phyloP scores from a whole-genome alignment of 2,329 filamentous ascomycete species.

The Venturia nashicola region DNA sequence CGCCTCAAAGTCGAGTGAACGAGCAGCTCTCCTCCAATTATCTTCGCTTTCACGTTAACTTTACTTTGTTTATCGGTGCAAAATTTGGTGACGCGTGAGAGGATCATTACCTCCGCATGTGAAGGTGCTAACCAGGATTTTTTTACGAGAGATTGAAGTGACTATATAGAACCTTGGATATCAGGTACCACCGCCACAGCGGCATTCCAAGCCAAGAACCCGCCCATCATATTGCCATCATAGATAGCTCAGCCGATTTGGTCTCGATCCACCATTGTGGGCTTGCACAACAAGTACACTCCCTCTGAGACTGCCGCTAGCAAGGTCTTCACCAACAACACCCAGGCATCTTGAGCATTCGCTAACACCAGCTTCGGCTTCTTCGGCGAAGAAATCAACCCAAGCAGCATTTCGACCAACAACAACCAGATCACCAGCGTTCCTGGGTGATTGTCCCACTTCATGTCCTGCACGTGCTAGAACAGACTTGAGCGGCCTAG shows the following conservation, averaged over 20 bases:
- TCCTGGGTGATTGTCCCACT: slow-evolving; percentile 47
- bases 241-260: not conserved
- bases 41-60: not conserved
- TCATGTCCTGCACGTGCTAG: slow-evolving; percentile 45
- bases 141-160: not conserved
- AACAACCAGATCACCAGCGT: slow-evolving; percentile 60
- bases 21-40: not conserved
- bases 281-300: slow-evolving; percentile 63
- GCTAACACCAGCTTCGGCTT: slow-evolving; percentile 21
- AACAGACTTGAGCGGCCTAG: slow-evolving; percentile 32
- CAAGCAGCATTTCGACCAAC: slow-evolving; percentile 40
- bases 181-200: not conserved
- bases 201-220: not conserved
- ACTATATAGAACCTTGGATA: not conserved
- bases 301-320: slow-evolving; percentile 46
- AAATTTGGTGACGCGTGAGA: not conserved
- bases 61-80: not conserved
- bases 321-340: slow-evolving; percentile 46
- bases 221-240: not conserved
- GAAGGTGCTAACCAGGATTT: not conserved
- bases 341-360: slow-evolving; percentile 41
- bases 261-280: slow-evolving; percentile 14
- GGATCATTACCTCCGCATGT: not conserved
- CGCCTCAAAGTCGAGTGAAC: not conserved
- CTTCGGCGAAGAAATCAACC: slow-evolving; percentile 10